Conservation (phyloP, 2,329 filamentous ascomycete genomes). For the Penicillium expansum region DNA sequence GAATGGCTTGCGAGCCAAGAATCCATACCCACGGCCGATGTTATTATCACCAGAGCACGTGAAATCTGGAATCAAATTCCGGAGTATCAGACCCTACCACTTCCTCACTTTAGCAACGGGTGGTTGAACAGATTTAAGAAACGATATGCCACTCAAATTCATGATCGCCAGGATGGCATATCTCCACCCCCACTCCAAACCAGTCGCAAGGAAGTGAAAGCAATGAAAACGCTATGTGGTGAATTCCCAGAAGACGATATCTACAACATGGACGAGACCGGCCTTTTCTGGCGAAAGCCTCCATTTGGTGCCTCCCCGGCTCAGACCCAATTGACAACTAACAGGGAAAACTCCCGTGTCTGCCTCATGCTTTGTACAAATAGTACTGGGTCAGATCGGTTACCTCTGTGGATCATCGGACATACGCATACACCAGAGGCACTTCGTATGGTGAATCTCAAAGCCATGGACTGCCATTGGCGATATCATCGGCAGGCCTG, state of each 20-base stretch:
- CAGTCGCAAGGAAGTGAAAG: conserved; percentile 3
- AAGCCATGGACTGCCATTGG: conserved; percentile 25
- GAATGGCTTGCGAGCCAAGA: conserved; percentile 4
- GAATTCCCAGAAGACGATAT: conserved; percentile 20
- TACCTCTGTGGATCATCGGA: conserved; percentile 24
- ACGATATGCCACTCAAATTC: neutral
- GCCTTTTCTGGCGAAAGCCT: conserved; percentile 20
- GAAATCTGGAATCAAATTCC: conserved; percentile 17
- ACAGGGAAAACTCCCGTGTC: conserved; percentile 6
- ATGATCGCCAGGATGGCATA: neutral
- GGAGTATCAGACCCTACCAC: conserved; percentile 12
- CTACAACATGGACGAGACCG: conserved; percentile 23
- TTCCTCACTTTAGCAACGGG: conserved; percentile 18
- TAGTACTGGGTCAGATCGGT: conserved; percentile 25
- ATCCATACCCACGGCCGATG: neutral
- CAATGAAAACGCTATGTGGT: conserved; percentile 13
- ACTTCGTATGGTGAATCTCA: conserved; percentile 23
- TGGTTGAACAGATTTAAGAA: conserved; percentile 15
- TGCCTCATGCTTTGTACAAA: conserved; percentile 18
- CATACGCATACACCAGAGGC: conserved; percentile 20
- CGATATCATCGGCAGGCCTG: conserved; percentile 26
- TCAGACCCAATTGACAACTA: conserved; percentile 1
- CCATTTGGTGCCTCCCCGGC: conserved; percentile 1
- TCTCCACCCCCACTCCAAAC: neutral
- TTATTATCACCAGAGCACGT: conserved; percentile 14